A percentile compares a stretch with the other conserved stretches of the same genome.
Conservation (phyloP, 1,284 basidiomycete species). For the Ganoderma resinaceum region DNA sequence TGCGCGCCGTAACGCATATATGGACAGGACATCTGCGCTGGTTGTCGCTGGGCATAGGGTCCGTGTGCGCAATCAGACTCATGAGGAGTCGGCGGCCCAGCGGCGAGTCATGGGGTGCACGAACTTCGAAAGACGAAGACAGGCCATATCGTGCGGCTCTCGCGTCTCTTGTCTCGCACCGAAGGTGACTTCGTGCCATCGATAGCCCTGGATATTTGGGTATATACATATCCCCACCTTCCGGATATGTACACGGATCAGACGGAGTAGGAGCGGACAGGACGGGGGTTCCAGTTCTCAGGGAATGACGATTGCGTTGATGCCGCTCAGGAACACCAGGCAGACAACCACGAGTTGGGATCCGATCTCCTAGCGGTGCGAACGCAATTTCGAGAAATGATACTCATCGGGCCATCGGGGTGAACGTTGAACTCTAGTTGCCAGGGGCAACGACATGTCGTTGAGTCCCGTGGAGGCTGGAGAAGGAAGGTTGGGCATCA, state of each 20-base stretch:
- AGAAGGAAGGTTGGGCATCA: constrained; percentile 1
- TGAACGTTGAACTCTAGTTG: not conserved
- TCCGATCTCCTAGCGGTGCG: not conserved
- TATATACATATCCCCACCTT: not conserved
- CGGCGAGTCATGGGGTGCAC: not conserved
- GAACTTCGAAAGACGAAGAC: not conserved
- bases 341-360: not conserved
- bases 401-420: not conserved
- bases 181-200: not conserved
- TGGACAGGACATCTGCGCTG: not conserved
- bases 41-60: not conserved
- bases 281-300: not conserved
- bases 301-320: not conserved
- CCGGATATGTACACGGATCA: not conserved
- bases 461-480: not conserved
- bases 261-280: not conserved
- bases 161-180: not conserved
- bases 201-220: not conserved
- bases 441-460: not conserved
- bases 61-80: not conserved
- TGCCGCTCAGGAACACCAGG: not conserved
- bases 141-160: not conserved
- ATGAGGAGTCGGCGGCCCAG: not conserved
- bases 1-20: not conserved
- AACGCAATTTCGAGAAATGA: not conserved